Percentiles rank a stretch among this genome's conserved stretches.
Conservation (phyloP, 2,329 filamentous ascomycete genomes). For the Biscogniauxia mediterranea region DNA sequence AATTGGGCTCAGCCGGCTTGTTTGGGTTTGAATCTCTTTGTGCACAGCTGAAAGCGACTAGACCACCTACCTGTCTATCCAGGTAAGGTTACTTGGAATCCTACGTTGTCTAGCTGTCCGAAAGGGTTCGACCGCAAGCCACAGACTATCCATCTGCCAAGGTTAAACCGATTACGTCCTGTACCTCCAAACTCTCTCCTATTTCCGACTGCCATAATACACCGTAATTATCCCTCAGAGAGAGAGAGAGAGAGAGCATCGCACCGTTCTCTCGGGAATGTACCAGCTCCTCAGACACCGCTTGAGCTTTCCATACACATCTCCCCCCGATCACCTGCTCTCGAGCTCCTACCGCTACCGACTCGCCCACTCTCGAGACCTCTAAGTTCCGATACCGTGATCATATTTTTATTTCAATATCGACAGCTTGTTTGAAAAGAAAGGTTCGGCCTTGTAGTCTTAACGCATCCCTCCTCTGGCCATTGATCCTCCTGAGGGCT, state of each 20-base stretch:
- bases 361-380: not conserved
- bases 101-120: conserved; percentile 3
- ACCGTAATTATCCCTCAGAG: not conserved
- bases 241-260: conserved; percentile 2
- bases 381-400: not conserved
- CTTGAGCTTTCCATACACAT: conserved; percentile 7
- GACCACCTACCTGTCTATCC: conserved; percentile 1
- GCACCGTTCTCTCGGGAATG: conserved; percentile 10
- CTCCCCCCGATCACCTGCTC: conserved; percentile 1
- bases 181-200: conserved; percentile 3
- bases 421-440: conserved; percentile 3
- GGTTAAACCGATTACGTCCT: not conserved
- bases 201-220: conserved; percentile 6
- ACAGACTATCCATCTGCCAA: not conserved
- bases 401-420: conserved; percentile 7
- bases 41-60: conserved; percentile 11
- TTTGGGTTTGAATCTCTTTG: conserved; percentile 2
- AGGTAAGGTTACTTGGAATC: conserved; percentile 8
- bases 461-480: conserved; percentile 9
- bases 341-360: not conserved
- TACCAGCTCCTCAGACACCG: not conserved
- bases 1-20: conserved; percentile 11
- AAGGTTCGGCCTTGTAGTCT: conserved; percentile 8
- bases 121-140: conserved; percentile 11
- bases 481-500: conserved; percentile 20